Evolutionary conservation across 2,329 filamentous ascomycete species (phyloP).

Genomic region (Aspergillus oerlinghausenensis): DNA sequence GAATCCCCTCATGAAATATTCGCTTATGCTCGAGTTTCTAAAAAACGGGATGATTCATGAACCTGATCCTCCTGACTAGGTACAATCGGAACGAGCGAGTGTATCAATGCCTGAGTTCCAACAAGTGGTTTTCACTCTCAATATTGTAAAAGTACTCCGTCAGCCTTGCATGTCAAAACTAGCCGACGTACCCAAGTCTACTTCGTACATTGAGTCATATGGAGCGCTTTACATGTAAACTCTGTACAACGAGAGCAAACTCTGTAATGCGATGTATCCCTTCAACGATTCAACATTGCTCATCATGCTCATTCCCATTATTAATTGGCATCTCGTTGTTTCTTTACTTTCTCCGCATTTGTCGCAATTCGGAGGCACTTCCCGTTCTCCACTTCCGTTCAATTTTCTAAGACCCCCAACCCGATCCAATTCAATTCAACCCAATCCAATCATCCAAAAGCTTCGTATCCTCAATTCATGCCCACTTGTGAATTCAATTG

Average conservation of each 20-base stretch:
- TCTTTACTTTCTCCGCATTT: conserved; percentile 19
- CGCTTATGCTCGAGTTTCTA: background rate
- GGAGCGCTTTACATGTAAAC: background rate
- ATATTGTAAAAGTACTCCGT: too few species aligned
- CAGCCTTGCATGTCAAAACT: background rate
- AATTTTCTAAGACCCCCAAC: conserved; percentile 2
- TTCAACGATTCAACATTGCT: background rate
- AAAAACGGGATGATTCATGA: too few species aligned
- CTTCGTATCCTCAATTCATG: conserved; percentile 15
- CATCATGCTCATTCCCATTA: conserved; percentile 1
- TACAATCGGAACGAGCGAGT: too few species aligned
- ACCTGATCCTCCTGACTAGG: too few species aligned
- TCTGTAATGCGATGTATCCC: background rate
- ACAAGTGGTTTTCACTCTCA: too few species aligned
- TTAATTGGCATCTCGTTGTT: background rate
- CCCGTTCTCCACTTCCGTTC: conserved; percentile 17
- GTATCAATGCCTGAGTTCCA: too few species aligned
- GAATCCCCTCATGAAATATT: background rate
- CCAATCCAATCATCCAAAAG: conserved; percentile 15
- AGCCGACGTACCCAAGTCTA: background rate
- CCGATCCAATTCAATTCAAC: conserved; percentile 7
- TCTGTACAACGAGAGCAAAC: background rate
- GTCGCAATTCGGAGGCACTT: conserved; percentile 16
- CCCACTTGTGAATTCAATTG: conserved; percentile 11
- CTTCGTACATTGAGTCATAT: background rate